Base-by-base conservation (phyloP, 768 basidiomycete genomes). In the Suillus brevipes region DNA sequence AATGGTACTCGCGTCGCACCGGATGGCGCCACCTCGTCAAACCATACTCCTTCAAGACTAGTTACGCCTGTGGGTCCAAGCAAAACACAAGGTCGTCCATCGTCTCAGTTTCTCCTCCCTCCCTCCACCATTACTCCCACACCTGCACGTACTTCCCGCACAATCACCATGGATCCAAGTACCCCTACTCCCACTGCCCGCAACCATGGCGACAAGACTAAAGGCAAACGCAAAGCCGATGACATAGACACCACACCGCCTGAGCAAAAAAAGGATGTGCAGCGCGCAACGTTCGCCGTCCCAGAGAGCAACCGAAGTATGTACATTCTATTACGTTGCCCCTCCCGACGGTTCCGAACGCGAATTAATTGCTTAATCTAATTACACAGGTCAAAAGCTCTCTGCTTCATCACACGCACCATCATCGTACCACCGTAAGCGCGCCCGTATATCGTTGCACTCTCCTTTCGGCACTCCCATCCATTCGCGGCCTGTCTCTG, bases 211-310 rank as follows among this genome's bases (percentile, higher is more conserved):
- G 75, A 81, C 64, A 76, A 73, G 65, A 72, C 75, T 40, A 85
- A 81, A 69, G 88, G 88, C 8, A 92, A 92, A 74, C 80, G 90
- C 66, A 92, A 91, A 72, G 89, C 89, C 7, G 88, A 89, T 52
- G 90, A 91, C 68, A 79, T 86, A n/a, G 88, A 87, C 65, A 78
- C 83, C 38, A 89, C 90, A 3, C 89, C 89, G 40, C 87, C 89
- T 8, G 89, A 89, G 70, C 84, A 81, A 64, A 79, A 80, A 65
- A 84, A 82, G 72, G 81, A 83, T 65, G 75, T 65, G 1, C 79
- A 81, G 47, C 82, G 78, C 59, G 79, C 90, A 45, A 90, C 88
- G 7, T 91, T 90, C 72, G 87, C 87, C 49, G 80, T 85, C 61
- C 80, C 81, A 31, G 65, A 72, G 28, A 87, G 86, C 65, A 81